Conservation (phyloP, 208 protist genomes). For the Angomonas deanei region DNA sequence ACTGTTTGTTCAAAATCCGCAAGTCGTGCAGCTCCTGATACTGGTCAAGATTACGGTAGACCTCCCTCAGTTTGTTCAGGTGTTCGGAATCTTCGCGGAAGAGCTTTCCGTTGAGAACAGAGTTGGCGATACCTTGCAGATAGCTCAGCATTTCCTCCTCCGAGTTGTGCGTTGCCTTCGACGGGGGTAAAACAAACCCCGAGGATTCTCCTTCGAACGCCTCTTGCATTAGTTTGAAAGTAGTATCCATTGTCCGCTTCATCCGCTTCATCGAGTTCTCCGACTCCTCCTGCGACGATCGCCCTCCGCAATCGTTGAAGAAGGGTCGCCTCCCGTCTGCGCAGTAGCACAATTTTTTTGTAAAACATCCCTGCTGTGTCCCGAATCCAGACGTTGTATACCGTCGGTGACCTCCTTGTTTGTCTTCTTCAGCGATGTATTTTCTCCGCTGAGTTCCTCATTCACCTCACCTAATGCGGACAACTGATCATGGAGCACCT, state of each 20-base stretch:
- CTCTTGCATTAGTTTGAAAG: conserved; percentile 58
- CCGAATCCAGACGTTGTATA: conserved; percentile 28
- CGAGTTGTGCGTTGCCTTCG: conserved; percentile 28
- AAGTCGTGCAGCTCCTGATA: conserved; percentile 41
- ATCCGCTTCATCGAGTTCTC: conserved; percentile 27
- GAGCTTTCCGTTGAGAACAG: conserved; percentile 46
- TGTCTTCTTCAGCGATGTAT: conserved; percentile 27
- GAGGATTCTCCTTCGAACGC: conserved; percentile 48
- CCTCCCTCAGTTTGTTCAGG: conserved; percentile 54
- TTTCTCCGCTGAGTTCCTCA: conserved; percentile 52
- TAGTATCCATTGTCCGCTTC: conserved; percentile 41
- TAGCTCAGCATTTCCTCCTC: conserved; percentile 58
- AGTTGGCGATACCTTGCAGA: conserved; percentile 36
- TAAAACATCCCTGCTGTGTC: conserved; percentile 47
- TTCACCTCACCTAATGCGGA: conserved; percentile 26
- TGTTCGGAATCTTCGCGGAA: conserved; percentile 76
- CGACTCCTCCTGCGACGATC: conserved; percentile 44
- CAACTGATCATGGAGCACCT: conserved; percentile 15
- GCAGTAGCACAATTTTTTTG: conserved; percentile 81
- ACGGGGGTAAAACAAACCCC: conserved; percentile 74
- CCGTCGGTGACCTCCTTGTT: conserved; percentile 52
- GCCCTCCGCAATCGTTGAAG: conserved; percentile 72
- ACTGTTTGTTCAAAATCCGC: conserved; percentile 25
- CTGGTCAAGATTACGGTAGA: conserved; percentile 53
- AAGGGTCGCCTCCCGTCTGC: conserved; percentile 71